Conservation (phyloP, 2,329 filamentous ascomycete genomes). For the Thielaviopsis populi region DNA sequence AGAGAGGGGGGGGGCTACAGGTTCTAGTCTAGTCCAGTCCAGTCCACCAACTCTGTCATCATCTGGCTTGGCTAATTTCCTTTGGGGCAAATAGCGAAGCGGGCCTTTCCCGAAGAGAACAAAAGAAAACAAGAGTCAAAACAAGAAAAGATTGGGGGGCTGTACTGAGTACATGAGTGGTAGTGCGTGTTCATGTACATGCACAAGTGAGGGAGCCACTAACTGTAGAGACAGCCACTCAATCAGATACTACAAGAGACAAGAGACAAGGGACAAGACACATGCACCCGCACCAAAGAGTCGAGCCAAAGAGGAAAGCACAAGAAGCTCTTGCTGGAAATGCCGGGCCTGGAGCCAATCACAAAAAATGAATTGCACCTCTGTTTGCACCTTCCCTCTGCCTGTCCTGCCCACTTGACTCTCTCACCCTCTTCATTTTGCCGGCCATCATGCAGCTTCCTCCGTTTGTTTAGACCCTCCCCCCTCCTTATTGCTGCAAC, state of each 20-base stretch:
- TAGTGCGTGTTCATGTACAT: too few species aligned
- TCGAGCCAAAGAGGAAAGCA: background rate
- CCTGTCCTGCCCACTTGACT: background rate
- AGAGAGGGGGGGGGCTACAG: too few species aligned
- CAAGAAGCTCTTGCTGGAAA: background rate
- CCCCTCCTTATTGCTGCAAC: background rate
- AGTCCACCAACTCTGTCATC: too few species aligned
- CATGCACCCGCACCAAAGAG: too few species aligned
- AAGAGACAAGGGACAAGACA: background rate
- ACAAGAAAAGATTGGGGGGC: background rate
- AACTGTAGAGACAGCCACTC: background rate
- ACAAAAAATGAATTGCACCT: background rate
- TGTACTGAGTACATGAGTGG: too few species aligned
- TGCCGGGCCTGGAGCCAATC: background rate
- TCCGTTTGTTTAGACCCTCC: background rate
- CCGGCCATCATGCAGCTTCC: conserved; percentile 6
- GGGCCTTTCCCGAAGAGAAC: background rate
- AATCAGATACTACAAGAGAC: background rate
- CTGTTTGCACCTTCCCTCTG: background rate
- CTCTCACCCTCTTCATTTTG: background rate
- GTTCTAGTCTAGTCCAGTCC: too few species aligned
- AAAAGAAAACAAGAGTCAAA: background rate
- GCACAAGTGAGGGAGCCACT: too few species aligned
- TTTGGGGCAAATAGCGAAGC: background rate
- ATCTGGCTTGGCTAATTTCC: background rate